These are phyloP conservation scores for Neurospora sublineolata DNA, from an alignment of 495 filamentous ascomycete species.

Conservation along the genomic window DNA sequence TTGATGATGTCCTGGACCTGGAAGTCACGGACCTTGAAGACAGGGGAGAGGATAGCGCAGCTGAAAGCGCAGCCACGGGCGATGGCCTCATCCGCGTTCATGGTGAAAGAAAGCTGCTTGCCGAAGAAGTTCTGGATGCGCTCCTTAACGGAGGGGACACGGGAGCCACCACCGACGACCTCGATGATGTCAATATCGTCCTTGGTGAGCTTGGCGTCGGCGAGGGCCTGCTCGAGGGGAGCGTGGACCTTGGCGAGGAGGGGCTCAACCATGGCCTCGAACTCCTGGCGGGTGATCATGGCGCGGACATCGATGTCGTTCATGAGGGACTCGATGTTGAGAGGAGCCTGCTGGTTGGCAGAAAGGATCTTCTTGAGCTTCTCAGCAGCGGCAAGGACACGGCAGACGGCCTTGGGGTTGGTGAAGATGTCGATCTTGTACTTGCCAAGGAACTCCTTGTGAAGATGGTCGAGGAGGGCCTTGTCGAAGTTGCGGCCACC, in stretches of 20 bases:
- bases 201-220: constrained; percentile 74
- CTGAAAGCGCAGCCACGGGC: constrained; percentile 94
- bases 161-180: constrained; percentile 88
- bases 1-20: constrained; percentile 92
- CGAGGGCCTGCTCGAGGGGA: constrained; percentile 80
- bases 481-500: constrained; percentile 96
- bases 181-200: constrained; percentile 94
- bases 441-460: constrained; percentile 86
- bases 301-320: constrained; percentile 86
- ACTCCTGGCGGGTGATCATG: constrained; percentile 86
- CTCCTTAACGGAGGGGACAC: constrained; percentile 88
- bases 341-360: constrained; percentile 82
- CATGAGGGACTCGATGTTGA: constrained; percentile 98
- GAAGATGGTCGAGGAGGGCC: constrained; percentile 87
- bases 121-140: constrained; percentile 81
- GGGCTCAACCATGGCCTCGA: constrained; percentile 82
- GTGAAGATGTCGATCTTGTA: constrained; percentile 82
- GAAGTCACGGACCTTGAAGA: constrained; percentile 98
- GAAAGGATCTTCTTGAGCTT: constrained; percentile 99
- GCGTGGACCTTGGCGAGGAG: constrained; percentile 61
- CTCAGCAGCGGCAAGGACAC: constrained; percentile 79
- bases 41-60: constrained; percentile 94
- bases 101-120: constrained; percentile 86
- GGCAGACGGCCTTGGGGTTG: constrained; percentile 78
- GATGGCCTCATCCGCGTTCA: constrained; percentile 97